A percentile compares a stretch with the other conserved stretches of the same genome.
phyloP scores from a whole-genome alignment of 208 protist species.

The Leishmania gerbilli region DNA sequence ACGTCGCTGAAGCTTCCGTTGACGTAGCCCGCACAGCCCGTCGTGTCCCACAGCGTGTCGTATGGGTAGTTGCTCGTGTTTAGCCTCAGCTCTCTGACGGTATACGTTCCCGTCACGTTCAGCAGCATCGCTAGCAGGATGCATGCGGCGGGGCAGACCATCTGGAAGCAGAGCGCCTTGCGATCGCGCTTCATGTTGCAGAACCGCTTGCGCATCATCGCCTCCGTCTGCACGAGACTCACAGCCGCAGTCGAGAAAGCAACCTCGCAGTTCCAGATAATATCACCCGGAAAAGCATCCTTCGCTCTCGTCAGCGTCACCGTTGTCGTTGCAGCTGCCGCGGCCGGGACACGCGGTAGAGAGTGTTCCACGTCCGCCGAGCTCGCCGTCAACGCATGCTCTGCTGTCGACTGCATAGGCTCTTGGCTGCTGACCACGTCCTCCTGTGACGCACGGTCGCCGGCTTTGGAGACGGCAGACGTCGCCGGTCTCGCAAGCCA shows the following conservation, averaged over 20 bases:
- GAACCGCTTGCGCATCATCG: slow-evolving; percentile 54
- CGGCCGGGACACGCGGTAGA: background rate
- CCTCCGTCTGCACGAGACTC: slow-evolving; percentile 27
- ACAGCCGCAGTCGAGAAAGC: background rate
- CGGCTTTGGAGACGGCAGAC: background rate
- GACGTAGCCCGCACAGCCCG: slow-evolving; percentile 17
- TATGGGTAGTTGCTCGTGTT: slow-evolving; percentile 13
- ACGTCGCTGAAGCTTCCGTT: background rate
- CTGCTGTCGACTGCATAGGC: background rate
- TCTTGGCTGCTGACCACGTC: background rate
- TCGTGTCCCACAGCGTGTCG: slow-evolving; percentile 18
- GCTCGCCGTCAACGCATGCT: background rate
- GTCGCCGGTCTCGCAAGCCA: background rate
- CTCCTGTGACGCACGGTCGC: background rate
- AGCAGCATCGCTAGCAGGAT: slow-evolving; percentile 67
- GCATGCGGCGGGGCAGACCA: slow-evolving; percentile 55
- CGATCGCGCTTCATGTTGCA: slow-evolving; percentile 50
- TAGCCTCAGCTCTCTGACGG: background rate
- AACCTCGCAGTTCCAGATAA: slow-evolving; percentile 21
- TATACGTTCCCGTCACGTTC: slow-evolving; percentile 19
- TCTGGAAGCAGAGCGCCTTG: slow-evolving; percentile 55
- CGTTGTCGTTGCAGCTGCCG: background rate
- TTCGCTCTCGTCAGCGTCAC: background rate
- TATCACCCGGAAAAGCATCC: background rate
- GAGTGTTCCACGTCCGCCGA: background rate